These are phyloP conservation scores for Nakazawaea siamensis DNA, from an alignment of 805 yeast species.

Conservation along the genomic window DNA sequence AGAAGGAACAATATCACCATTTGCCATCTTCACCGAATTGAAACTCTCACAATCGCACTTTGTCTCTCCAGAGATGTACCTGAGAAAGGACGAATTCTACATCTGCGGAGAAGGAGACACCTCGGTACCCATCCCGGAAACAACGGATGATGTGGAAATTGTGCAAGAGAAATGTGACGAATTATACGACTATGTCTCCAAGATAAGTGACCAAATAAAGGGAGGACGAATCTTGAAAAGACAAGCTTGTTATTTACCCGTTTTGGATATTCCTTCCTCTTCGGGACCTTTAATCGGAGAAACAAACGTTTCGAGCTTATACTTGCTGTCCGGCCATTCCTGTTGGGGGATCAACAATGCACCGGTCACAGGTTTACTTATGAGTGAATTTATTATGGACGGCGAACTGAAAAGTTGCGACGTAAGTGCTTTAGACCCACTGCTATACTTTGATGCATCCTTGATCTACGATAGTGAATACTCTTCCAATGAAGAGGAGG, in stretches of 20 bases:
- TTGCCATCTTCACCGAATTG: constrained; percentile 89
- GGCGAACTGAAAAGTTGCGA: constrained; percentile 76
- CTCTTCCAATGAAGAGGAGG: constrained; percentile 22
- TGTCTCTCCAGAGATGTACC: constrained; percentile 91
- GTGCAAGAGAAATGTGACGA: constrained; percentile 84
- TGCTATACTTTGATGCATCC: constrained; percentile 74
- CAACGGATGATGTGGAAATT: constrained; percentile 89
- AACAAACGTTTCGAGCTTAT: constrained; percentile 75
- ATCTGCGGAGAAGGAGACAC: constrained; percentile 98
- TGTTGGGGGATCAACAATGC: constrained; percentile 99
- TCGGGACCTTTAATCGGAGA: constrained; percentile 94
- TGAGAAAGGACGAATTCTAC: constrained; percentile 91
- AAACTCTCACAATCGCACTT: constrained; percentile 58
- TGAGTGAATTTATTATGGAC: constrained; percentile 81
- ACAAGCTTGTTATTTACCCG: constrained; percentile 95
- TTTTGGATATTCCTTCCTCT: constrained; percentile 83
- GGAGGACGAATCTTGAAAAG: constrained; percentile 70
- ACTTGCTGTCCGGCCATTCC: constrained; percentile 86
- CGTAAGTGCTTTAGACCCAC: constrained; percentile 77
- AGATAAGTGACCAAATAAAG: constrained; percentile 58
- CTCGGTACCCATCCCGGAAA: constrained; percentile 83
- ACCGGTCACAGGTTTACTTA: constrained; percentile 90
- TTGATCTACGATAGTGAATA: constrained; percentile 21
- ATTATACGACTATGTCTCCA: constrained; percentile 72
- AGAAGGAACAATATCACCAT: constrained; percentile 72